Evolutionary conservation across 1,139 yeast genomes (phyloP).

Genomic region (Saccharomyces hybrid): DNA sequence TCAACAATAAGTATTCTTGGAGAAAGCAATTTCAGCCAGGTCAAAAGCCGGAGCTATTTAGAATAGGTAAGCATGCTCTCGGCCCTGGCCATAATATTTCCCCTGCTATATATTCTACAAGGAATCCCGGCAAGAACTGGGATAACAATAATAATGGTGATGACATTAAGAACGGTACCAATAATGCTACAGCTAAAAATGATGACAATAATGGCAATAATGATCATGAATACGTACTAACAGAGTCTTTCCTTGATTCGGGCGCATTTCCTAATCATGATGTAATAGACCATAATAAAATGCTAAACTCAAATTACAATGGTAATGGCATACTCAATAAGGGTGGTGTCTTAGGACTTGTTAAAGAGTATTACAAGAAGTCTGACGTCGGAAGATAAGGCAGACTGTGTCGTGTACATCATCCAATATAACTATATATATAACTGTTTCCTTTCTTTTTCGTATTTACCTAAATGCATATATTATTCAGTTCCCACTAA

Average conservation of each 20-base stretch:
- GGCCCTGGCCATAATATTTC: not conserved
- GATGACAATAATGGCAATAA: not conserved
- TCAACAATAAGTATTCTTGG: constrained; percentile 28
- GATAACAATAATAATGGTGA: not conserved
- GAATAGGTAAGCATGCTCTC: constrained; percentile 13
- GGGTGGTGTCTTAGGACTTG: constrained; percentile 64
- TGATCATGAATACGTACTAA: not conserved
- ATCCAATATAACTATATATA: not conserved
- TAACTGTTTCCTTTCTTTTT: not conserved
- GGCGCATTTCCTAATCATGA: not conserved
- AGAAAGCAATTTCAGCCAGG: constrained; percentile 31
- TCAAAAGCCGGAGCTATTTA: constrained; percentile 24
- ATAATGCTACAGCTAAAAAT: not conserved
- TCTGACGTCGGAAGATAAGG: constrained; percentile 34
- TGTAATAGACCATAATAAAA: not conserved
- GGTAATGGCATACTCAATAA: constrained; percentile 15
- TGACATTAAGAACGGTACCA: not conserved
- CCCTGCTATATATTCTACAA: not conserved
- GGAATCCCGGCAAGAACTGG: not conserved
- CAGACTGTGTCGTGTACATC: not conserved
- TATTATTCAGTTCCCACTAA: not conserved
- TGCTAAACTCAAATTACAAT: not conserved
- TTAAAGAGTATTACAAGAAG: constrained; percentile 75
- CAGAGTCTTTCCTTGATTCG: not conserved
- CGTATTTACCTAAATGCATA: not conserved